A percentile compares a stretch with the other conserved stretches of the same genome.
phyloP scores from a whole-genome alignment of 129 eudicot genomes.

The Cynara cardunculus region DNA sequence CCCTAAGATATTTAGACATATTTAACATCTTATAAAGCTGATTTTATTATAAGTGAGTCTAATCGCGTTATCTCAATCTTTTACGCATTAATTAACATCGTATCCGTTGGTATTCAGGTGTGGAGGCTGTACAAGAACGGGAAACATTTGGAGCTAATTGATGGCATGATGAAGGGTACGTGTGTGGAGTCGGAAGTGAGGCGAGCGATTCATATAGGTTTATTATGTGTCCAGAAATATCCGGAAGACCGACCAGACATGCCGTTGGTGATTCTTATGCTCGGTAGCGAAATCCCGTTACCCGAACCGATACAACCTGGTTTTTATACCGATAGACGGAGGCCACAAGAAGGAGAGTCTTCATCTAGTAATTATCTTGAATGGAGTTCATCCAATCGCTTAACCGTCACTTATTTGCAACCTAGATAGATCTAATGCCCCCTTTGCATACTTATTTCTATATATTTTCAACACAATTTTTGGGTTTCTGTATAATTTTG shows the following conservation, averaged over 20 bases:
- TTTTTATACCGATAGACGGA: conserved; percentile 42
- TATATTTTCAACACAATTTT: background rate
- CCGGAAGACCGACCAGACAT: conserved; percentile 57
- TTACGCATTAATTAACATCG: background rate
- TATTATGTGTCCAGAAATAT: conserved; percentile 50
- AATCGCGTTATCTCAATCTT: background rate
- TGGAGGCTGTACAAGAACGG: conserved; percentile 41
- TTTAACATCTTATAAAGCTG: too few species aligned
- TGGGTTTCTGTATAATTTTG: background rate
- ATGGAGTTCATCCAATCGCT: conserved; percentile 32
- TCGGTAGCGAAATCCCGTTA: conserved; percentile 35
- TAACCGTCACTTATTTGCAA: conserved; percentile 28
- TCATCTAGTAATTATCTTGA: conserved; percentile 29
- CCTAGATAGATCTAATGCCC: conserved; percentile 28
- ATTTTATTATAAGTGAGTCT: background rate
- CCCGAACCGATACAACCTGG: conserved; percentile 48
- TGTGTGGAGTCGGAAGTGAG: conserved; percentile 20
- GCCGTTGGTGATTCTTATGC: conserved; percentile 48
- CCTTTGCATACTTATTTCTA: background rate
- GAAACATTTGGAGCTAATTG: conserved; percentile 36
- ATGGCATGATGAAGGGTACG: conserved; percentile 18
- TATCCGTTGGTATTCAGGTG: conserved; percentile 23
- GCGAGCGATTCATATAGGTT: conserved; percentile 34
- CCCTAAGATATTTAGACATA: too few species aligned
- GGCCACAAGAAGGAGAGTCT: conserved; percentile 29